Base-by-base conservation (phyloP, 345 rosid species). In the Populus alba region DNA sequence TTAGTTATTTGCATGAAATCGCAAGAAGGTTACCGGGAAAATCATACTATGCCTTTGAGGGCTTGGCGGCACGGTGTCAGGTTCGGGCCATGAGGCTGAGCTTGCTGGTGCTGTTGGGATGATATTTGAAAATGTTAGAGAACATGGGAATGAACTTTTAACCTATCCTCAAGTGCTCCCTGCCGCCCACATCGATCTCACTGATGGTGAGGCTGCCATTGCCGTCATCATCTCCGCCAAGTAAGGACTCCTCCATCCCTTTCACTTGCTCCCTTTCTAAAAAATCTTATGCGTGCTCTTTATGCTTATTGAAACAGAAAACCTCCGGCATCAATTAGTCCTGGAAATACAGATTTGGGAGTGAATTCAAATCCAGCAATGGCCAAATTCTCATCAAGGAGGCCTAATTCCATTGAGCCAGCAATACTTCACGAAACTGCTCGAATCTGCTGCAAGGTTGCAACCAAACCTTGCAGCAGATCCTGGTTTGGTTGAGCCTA, bases 21-120 rank as follows among this genome's bases (percentile, higher is more conserved):
- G 87, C 0, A 22, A 27, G 57, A 91, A 86, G 78, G 93, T 78
- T 16, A 75, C 74, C 6, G 94, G 93, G 39, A 93, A 89, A 84
- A 88, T 90, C 22, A 22, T 91, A 79, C 71, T 86, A 11, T 88
- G 90, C 75, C 55, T 85, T 20, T 66, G 81, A 18, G 87, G 87
- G 27, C 27, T 25, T 25, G 27, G 27, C 27, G 27, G 2, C 76
- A 25, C 2, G 77, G n/a, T 4, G 61, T 7, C 3, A 78, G 87
- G 78, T 22, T 61, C 82, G 39, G 90, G 89, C 2, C 8, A 18
- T 1, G 49, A 41, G 18, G 90, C 82, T 49, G 20, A 69, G 1
- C 61, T 55, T 3, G 87, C 83, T 1, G 88, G 92, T 3, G 95
- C 89, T 0, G 84, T 68, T 6, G 91, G 90, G 51, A 86, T 90